Evolutionary conservation across 768 basidiomycete genomes (phyloP), one percentile per base, ranked within the genome.

Genomic region (Crassisporium funariophilum): DNA sequence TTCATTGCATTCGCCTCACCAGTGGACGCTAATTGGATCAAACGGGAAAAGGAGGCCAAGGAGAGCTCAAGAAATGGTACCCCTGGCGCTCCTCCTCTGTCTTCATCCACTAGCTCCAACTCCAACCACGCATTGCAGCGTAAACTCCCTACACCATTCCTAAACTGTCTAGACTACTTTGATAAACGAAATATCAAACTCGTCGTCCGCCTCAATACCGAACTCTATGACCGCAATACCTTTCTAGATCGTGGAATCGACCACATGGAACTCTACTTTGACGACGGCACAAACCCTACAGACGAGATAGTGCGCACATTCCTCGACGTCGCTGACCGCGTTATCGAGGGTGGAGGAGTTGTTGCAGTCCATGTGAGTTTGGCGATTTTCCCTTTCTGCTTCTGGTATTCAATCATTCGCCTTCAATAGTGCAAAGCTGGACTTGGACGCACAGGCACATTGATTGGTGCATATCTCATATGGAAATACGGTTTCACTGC

Each of bases 401-500:
- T 25, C 37, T 17, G 44, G 46, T 43, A 49, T 54, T 31, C 55
- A 36, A 61, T 58, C 53, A 45, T 40, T 4, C 41, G n/a, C 2
- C 31, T 6, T 44, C 49, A 46, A 12, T 65, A 95, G 88, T 97
- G 93, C 65, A 95, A 95, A 75, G 97, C 97, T 39, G 97, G 97
- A 33, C 77, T 99, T 9, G 97, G 97, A 17, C 79, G 97, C 45
- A 98, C 97, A 5, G 97, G 97, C 3, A 95, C 94, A 4, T 76
- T 99, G 49, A 95, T 99, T 51, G 97, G 97, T 25, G 97, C 95
- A 7, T 98, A 98, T 74, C 79, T 99, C 45, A 91, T 97, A 51
- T 99, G 97, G 90, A 98, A 98, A 68, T 95, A 98, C 59, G 91
- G 91, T 16, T 99, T 99, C 64, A 92, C 94, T 13, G 95, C 95